Evolutionary conservation across 441 rosid species (phyloP).

Genomic region (Erodium texanum): DNA sequence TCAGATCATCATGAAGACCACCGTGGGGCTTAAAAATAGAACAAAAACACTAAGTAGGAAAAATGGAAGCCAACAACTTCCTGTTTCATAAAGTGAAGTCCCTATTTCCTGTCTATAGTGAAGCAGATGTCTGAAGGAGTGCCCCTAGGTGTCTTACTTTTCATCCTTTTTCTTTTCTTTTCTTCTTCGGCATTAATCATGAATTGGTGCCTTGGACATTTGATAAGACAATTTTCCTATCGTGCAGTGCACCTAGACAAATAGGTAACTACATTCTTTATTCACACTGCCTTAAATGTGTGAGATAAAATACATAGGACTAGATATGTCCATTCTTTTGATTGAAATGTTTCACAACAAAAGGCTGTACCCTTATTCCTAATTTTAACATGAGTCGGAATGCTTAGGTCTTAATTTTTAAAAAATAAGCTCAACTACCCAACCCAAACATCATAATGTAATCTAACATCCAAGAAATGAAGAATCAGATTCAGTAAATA

Average conservation of each 20-base stretch:
- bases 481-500: background rate
- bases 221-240: no score
- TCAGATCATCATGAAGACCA: background rate
- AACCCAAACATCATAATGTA: background rate
- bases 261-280: no score
- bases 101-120: no score
- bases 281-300: no score
- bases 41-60: background rate
- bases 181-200: no score
- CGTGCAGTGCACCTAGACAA: no score
- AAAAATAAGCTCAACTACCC: background rate
- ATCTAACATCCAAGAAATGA: constrained; percentile 3
- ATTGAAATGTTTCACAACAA: background rate
- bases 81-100: background rate
- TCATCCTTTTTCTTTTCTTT: no score
- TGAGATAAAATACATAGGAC: background rate
- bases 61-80: background rate
- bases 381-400: no score
- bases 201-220: no score
- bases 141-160: no score
- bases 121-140: no score
- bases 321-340: background rate
- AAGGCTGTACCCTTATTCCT: background rate
- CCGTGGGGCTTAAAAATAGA: background rate
- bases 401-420: background rate